Evolutionary conservation across 73 alveolate genomes (phyloP).

Genomic region (Symbiodinium pilosum): DNA sequence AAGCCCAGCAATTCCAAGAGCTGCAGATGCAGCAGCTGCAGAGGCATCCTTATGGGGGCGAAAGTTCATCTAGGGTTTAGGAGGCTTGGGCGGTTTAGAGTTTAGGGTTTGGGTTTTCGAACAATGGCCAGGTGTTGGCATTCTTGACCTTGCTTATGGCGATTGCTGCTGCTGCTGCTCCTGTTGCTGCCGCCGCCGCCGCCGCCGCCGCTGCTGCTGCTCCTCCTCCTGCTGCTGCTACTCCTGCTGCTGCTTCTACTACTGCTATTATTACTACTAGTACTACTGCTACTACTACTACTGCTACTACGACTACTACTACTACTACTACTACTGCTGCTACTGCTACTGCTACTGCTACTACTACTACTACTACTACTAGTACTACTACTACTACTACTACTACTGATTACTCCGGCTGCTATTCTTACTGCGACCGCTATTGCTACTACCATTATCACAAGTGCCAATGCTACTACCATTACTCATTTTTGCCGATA

Average conservation of each 20-base stretch:
- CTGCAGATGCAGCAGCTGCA: too few relatives aligned
- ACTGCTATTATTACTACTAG: too few relatives aligned
- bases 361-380: background rate
- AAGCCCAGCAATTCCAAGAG: too few relatives aligned
- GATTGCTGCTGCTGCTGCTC: background rate
- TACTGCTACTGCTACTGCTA: background rate
- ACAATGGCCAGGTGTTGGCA: background rate
- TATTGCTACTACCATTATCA: background rate
- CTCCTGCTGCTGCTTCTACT: too few relatives aligned
- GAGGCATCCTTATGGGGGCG: background rate
- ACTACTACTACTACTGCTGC: background rate
- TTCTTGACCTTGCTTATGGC: background rate
- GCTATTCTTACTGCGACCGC: background rate
- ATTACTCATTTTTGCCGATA: too few relatives aligned
- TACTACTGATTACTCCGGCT: background rate
- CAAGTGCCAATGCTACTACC: too few relatives aligned
- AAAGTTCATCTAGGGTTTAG: background rate
- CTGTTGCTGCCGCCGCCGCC: too few relatives aligned
- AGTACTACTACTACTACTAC: background rate
- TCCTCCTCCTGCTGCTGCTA: too few relatives aligned
- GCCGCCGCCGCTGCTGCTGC: too few relatives aligned
- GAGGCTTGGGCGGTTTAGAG: background rate
- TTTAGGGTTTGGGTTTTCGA: background rate
- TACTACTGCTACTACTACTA: background rate
- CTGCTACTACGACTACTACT: background rate